phyloP scores from a whole-genome alignment of 202 grass and related monocot genomes.

The Setaria italica region DNA sequence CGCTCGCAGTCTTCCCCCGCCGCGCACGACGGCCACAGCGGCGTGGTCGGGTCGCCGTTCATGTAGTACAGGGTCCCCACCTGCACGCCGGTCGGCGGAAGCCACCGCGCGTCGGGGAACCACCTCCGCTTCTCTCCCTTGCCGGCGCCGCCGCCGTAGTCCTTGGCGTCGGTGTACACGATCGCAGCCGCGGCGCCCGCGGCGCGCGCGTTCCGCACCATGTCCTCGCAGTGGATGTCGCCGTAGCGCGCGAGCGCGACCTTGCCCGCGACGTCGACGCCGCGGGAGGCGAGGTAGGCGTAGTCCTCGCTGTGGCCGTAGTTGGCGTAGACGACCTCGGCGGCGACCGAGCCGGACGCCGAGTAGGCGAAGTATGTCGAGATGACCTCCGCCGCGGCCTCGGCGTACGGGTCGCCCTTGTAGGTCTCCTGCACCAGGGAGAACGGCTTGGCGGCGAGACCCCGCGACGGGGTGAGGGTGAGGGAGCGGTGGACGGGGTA shows the following conservation, averaged over 20 bases:
- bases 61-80: conserved; percentile 61
- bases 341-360: conserved; percentile 63
- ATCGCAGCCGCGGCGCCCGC: conserved; percentile 61
- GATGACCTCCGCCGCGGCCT: conserved; percentile 55
- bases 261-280: conserved; percentile 61
- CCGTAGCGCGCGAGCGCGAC: conserved; percentile 68
- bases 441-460: conserved; percentile 37
- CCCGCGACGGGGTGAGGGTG: conserved; percentile 44
- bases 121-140: conserved; percentile 35
- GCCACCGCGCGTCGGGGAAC: conserved; percentile 64
- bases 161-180: conserved; percentile 74
- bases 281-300: conserved; percentile 55
- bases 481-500: conserved; percentile 63
- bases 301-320: conserved; percentile 70
- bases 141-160: conserved; percentile 48
- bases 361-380: conserved; percentile 80
- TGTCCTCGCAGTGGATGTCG: conserved; percentile 76
- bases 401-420: conserved; percentile 50
- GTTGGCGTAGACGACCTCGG: conserved; percentile 75
- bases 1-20: conserved; percentile 60
- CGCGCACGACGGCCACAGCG: conserved; percentile 63
- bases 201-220: conserved; percentile 61
- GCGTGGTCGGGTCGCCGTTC: conserved; percentile 73
- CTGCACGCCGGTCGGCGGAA: conserved; percentile 73
- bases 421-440: conserved; percentile 63